Percentiles rank a stretch among this genome's conserved stretches.
phyloP scores from a whole-genome alignment of 257 asterid species.

The Solanum dulcamara region DNA sequence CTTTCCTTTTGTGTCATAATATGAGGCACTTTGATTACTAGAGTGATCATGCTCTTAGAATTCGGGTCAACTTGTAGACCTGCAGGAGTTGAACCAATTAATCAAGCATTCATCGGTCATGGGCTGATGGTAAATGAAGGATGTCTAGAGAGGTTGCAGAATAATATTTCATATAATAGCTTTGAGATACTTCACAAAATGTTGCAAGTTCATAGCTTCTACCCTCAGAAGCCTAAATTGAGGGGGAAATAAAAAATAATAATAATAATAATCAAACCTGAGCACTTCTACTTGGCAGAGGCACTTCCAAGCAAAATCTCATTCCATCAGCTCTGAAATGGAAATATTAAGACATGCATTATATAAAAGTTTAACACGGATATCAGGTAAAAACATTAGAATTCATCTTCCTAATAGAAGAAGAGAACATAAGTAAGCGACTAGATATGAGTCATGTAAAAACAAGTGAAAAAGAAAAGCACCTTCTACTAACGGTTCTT shows the following conservation, averaged over 20 bases:
- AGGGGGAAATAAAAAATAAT: not conserved
- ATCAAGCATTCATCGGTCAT: not conserved
- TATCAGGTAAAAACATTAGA: not conserved
- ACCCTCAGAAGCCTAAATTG: not conserved
- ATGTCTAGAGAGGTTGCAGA: not conserved
- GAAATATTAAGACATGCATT: not conserved
- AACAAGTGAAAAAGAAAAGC: not conserved
- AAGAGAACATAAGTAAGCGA: not conserved
- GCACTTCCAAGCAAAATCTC: slow-evolving; percentile 64
- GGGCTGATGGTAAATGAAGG: not conserved
- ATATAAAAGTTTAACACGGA: not conserved
- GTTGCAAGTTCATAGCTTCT: not conserved
- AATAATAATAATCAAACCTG: slow-evolving; percentile 38
- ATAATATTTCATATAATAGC: not conserved
- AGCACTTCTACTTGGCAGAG: slow-evolving; percentile 83
- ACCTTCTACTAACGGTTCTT: slow-evolving; percentile 70
- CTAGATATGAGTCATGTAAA: not conserved
- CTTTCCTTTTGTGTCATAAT: not conserved
- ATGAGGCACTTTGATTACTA: not conserved
- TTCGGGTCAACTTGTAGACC: slow-evolving; percentile 61
- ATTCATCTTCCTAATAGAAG: not conserved
- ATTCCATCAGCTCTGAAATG: slow-evolving; percentile 64
- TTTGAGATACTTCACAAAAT: not conserved
- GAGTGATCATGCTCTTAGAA: slow-evolving; percentile 34
- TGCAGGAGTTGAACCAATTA: slow-evolving; percentile 10